Evolutionary conservation across 805 yeast genomes (phyloP).

Genomic region (Suhomyces prunicola): DNA sequence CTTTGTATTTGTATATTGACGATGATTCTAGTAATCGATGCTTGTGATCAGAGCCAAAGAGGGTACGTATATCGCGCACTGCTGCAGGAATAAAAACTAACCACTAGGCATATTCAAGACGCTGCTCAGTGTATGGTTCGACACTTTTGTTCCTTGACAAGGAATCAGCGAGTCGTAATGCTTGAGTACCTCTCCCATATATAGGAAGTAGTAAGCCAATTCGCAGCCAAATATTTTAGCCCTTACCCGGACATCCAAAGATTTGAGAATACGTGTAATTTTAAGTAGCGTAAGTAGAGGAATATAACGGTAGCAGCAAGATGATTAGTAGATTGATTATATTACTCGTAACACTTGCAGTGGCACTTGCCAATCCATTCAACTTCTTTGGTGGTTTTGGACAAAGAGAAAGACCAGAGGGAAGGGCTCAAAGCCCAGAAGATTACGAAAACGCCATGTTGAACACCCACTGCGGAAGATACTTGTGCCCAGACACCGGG

Average conservation of each 20-base stretch:
- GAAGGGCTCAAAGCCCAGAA: conserved; percentile 24
- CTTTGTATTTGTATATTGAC: neutral
- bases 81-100: neutral
- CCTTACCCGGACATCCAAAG: conserved; percentile 1
- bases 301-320: neutral
- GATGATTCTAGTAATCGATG: neutral
- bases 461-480: conserved; percentile 52
- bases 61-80: neutral
- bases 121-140: neutral
- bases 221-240: neutral
- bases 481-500: conserved; percentile 80
- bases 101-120: neutral
- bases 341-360: conserved; percentile 9
- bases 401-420: conserved; percentile 22
- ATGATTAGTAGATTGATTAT: conserved; percentile 8
- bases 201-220: neutral
- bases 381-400: conserved; percentile 27
- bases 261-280: neutral
- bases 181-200: neutral
- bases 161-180: neutral
- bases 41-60: neutral
- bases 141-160: neutral
- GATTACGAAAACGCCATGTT: conserved; percentile 39
- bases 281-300: neutral
- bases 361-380: conserved; percentile 30